A percentile compares a stretch with the other conserved stretches of the same genome.
Evolutionary conservation across 2,329 filamentous ascomycete genomes (phyloP).

Genomic region (Ophiosphaerella herpotricha): DNA sequence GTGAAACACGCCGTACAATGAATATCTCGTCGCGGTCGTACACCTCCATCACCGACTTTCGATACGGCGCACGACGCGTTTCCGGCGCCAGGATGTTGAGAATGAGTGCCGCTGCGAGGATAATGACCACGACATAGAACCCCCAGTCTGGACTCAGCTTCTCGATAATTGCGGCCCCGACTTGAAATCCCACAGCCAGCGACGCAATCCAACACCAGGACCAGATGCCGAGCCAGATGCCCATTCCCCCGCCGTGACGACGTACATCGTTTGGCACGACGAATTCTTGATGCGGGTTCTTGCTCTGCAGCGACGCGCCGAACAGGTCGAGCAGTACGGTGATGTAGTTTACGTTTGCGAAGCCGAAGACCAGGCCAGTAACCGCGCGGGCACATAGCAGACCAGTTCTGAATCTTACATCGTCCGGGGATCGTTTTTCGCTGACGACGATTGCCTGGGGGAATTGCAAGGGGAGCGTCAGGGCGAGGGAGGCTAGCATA

Average conservation of each 20-base stretch:
- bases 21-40: constrained; percentile 53
- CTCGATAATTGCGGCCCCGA: constrained; percentile 73
- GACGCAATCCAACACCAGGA: constrained; percentile 78
- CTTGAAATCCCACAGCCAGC: constrained; percentile 70
- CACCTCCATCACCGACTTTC: constrained; percentile 68
- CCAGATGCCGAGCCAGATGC: constrained; percentile 68
- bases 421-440: constrained; percentile 60
- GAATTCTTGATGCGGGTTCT: constrained; percentile 72
- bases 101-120: constrained; percentile 67
- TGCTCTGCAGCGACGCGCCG: constrained; percentile 74
- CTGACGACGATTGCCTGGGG: constrained; percentile 73
- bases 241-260: constrained; percentile 76
- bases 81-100: constrained; percentile 75
- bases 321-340: constrained; percentile 75
- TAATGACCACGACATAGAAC: constrained; percentile 73
- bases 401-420: constrained; percentile 61
- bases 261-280: constrained; percentile 70
- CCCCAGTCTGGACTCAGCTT: constrained; percentile 69
- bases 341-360: constrained; percentile 78
- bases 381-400: constrained; percentile 67
- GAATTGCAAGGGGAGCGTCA: constrained; percentile 75
- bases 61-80: constrained; percentile 69
- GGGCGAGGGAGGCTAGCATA: constrained; percentile 67
- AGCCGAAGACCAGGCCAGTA: constrained; percentile 72
- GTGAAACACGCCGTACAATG: constrained; percentile 61